Evolutionary conservation across 768 basidiomycete species (phyloP), one percentile per base, ranked within the genome.

Genomic region (Scleroderma bovista): DNA sequence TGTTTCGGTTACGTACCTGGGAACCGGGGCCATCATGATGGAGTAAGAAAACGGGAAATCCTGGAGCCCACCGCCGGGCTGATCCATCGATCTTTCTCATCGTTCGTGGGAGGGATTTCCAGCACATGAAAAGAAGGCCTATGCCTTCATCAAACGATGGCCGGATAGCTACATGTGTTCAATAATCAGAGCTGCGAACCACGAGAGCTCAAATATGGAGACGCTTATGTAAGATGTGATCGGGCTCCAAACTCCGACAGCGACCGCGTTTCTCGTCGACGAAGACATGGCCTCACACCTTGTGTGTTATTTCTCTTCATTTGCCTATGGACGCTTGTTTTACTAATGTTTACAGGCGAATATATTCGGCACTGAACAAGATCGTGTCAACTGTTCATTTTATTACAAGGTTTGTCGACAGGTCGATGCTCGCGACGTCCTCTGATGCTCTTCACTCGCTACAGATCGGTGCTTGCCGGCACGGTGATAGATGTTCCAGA

Each of bases 321-420:
- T 20, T 4, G 44, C 22, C 31, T 15, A 43, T 17, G 17, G 33
- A 20, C 33, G 17, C 16, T 33, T 44, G 10, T 31, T 32, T 56
- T 53, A 53, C 32, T 53, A 13, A 29, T 32, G 24, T 45, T 11
- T 40, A 7, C 51, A 94, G 84, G 93, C 93, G 53, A 93, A 94
- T 54, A 97, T 97, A 66, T 97, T 95, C 60, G 91, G 91, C 57
- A 93, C 90, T 54, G 89, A 92, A 69, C 89, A 91, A 68, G 88
- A 91, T 65, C 86, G 94, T 60, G 95, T 99, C 55, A 99, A 99
- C 66, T 99, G 95, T 65, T 97, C 94, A 1, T 98, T 99, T 75
- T 98, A 96, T 72, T 93, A 95, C 75, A 95, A 95, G 74, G 88
- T 88, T 54, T 31, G 79, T 67, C 34, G 26, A 19, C 34, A 43